Percentiles rank a stretch among this genome's conserved stretches.
These are phyloP conservation scores for Polyporus tsugae DNA, from an alignment of 1,284 basidiomycete species.

Conservation along the genomic window DNA sequence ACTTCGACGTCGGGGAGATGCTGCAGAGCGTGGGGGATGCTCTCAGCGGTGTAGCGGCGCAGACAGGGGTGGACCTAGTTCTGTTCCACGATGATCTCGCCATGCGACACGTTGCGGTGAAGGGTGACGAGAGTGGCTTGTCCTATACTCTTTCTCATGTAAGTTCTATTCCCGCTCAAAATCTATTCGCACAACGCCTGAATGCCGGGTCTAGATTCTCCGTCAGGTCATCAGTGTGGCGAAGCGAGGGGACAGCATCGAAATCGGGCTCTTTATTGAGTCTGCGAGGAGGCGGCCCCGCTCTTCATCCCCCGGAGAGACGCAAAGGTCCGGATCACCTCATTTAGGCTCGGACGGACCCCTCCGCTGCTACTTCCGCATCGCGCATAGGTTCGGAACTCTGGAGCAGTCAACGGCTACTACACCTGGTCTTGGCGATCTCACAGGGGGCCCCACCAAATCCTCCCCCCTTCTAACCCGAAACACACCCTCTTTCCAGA, in stretches of 20 bases:
- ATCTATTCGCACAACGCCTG: slow-evolving; percentile 28
- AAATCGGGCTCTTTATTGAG: slow-evolving; percentile 83
- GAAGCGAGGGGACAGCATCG: slow-evolving; percentile 81
- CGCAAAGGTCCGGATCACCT: slow-evolving; percentile 33
- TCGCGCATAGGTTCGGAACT: slow-evolving; percentile 51
- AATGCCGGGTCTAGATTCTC: slow-evolving; percentile 64
- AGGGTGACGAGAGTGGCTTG: slow-evolving; percentile 85
- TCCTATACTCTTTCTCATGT: slow-evolving; percentile 87
- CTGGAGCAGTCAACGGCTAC: slow-evolving; percentile 17
- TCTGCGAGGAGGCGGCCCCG: slow-evolving; percentile 34
- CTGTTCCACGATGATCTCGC: slow-evolving; percentile 88
- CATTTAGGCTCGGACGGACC: slow-evolving; percentile 39
- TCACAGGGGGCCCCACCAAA: slow-evolving; percentile 6
- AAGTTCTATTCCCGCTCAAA: slow-evolving; percentile 45
- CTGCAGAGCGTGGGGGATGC: slow-evolving; percentile 85
- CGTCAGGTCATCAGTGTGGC: slow-evolving; percentile 83
- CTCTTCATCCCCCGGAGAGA: slow-evolving; percentile 19
- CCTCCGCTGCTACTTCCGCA: slow-evolving; percentile 65
- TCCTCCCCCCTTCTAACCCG: slow-evolving; percentile 42
- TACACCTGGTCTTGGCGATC: background rate
- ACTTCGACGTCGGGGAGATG: slow-evolving; percentile 78
- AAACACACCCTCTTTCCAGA: slow-evolving; percentile 63
- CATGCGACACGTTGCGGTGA: slow-evolving; percentile 84
- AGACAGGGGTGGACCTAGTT: slow-evolving; percentile 86
- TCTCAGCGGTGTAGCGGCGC: slow-evolving; percentile 84